phyloP scores from a whole-genome alignment of 208 protist genomes.

The Crithidia sp. region DNA sequence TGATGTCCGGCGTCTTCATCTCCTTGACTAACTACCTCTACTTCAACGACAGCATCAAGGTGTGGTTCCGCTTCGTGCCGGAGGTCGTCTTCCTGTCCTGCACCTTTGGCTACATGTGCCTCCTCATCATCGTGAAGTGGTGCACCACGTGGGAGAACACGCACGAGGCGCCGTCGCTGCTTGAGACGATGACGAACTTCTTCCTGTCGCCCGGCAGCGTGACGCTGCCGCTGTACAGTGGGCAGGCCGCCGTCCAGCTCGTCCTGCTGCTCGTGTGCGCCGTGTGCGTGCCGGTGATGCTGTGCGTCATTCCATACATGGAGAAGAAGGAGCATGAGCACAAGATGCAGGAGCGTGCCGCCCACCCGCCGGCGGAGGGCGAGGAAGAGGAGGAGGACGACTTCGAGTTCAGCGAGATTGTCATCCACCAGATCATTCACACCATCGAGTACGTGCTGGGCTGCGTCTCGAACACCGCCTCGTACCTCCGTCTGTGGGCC shows the following conservation, averaged over 20 bases:
- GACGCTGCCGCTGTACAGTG: conserved; percentile 69
- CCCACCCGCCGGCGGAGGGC: background rate
- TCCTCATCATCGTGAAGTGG: conserved; percentile 99
- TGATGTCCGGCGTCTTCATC: conserved; percentile 96
- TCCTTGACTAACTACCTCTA: conserved; percentile 92
- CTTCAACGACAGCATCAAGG: conserved; percentile 78
- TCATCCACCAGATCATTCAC: conserved; percentile 99
- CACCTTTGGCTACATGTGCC: conserved; percentile 97
- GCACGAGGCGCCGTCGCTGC: conserved; percentile 81
- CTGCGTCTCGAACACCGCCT: conserved; percentile 99
- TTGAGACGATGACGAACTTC: conserved; percentile 95
- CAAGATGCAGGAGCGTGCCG: conserved; percentile 22
- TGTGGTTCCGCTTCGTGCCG: conserved; percentile 95
- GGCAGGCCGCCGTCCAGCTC: conserved; percentile 85
- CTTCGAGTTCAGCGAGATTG: conserved; percentile 86
- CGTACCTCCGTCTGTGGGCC: conserved; percentile 99
- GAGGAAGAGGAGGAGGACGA: conserved; percentile 39
- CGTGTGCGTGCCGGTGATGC: conserved; percentile 81
- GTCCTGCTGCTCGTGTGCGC: conserved; percentile 76
- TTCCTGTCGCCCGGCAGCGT: conserved; percentile 89
- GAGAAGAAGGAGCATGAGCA: conserved; percentile 58
- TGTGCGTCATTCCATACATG: conserved; percentile 85
- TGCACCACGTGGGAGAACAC: conserved; percentile 86
- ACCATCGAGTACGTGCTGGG: conserved; percentile 99
- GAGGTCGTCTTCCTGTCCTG: conserved; percentile 95